phyloP scores from a whole-genome alignment of 169 alveolate genomes.

The Plasmodium cynomolgi region DNA sequence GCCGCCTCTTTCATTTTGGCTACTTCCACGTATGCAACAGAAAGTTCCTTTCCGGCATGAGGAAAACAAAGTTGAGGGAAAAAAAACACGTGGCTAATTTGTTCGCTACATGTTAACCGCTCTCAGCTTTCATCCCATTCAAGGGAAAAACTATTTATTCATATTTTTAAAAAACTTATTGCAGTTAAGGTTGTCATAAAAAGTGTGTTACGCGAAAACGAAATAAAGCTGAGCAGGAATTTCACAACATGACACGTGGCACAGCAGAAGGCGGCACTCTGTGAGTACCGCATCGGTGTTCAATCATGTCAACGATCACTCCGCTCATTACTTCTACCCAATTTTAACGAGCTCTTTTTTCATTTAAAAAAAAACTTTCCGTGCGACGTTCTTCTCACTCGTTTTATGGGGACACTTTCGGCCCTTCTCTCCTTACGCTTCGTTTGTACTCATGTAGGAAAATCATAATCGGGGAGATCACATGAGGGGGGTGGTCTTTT shows the following conservation, averaged over 20 bases:
- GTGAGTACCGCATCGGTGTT: neutral
- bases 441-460: neutral
- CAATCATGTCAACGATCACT: neutral
- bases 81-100: neutral
- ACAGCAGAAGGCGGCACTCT: neutral
- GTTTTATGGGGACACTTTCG: neutral
- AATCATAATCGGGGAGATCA: neutral
- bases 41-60: neutral
- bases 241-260: neutral
- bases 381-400: neutral
- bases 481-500: neutral
- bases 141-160: neutral
- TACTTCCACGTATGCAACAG: neutral
- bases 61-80: neutral
- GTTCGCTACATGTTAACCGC: neutral
- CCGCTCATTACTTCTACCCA: neutral
- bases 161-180: neutral
- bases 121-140: neutral
- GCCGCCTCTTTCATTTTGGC: neutral
- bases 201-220: neutral
- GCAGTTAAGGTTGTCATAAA: neutral
- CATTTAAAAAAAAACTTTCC: neutral
- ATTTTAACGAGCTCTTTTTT: neutral
- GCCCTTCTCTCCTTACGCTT: neutral
- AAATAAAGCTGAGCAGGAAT: neutral